Conservation (phyloP, 202 grass and related monocot species). For the Elaeis oleifera region DNA sequence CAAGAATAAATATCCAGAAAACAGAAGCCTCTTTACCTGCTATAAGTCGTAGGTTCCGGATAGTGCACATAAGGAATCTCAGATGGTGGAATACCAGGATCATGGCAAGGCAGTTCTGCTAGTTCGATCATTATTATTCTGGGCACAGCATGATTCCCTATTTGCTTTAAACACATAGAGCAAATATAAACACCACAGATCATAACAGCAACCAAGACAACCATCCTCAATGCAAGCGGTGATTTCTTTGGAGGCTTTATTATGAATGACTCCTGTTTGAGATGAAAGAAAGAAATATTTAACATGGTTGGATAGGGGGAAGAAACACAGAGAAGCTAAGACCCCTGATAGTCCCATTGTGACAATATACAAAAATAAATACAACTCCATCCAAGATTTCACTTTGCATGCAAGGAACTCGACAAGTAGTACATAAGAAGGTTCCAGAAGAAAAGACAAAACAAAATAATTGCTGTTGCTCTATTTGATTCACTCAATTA, state of each 20-base stretch:
- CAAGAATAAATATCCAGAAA: neutral
- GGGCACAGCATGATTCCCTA: constrained; percentile 46
- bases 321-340: too few relatives aligned
- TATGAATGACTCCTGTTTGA: constrained; percentile 42
- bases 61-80: constrained; percentile 60
- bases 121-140: constrained; percentile 65
- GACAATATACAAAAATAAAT: too few relatives aligned
- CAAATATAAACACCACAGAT: constrained; percentile 68
- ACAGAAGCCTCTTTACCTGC: constrained; percentile 38
- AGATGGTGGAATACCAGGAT: constrained; percentile 26
- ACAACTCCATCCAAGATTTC: too few relatives aligned
- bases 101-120: constrained; percentile 39
- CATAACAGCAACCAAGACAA: constrained; percentile 52
- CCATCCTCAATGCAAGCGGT: constrained; percentile 49
- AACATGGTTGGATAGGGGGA: too few relatives aligned
- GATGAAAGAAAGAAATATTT: neutral
- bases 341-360: too few relatives aligned
- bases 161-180: constrained; percentile 72
- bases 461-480: too few relatives aligned
- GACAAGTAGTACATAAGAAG: too few relatives aligned
- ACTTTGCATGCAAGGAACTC: too few relatives aligned
- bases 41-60: constrained; percentile 60
- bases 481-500: too few relatives aligned
- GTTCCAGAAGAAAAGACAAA: too few relatives aligned
- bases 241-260: constrained; percentile 75